phyloP scores from a whole-genome alignment of 306 rosid species.

The Vigna unguiculata region DNA sequence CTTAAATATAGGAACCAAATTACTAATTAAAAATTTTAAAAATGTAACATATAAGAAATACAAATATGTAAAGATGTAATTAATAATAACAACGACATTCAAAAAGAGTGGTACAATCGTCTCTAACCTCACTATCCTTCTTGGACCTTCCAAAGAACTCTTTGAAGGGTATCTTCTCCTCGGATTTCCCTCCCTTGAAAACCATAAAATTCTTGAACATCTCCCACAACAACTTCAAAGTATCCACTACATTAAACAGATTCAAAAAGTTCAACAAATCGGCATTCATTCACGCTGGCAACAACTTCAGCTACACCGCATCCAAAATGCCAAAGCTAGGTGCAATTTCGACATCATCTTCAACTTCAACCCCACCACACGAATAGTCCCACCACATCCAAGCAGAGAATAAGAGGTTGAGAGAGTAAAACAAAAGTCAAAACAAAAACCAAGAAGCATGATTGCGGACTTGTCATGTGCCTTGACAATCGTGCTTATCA shows the following conservation, averaged over 20 bases:
- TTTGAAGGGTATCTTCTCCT: slow-evolving; percentile 76
- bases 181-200: slow-evolving; percentile 71
- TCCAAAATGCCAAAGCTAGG: slow-evolving; percentile 42
- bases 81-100: too few species aligned
- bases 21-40: too few species aligned
- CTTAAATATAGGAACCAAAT: too few species aligned
- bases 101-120: too few species aligned
- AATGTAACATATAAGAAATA: too few species aligned
- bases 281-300: slow-evolving; percentile 68
- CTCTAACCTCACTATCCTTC: slow-evolving; percentile 55
- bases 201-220: slow-evolving; percentile 64
- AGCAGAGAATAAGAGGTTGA: background rate
- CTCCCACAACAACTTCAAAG: slow-evolving; percentile 69
- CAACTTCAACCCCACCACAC: slow-evolving; percentile 41
- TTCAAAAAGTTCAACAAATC: slow-evolving; percentile 62
- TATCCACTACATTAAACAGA: slow-evolving; percentile 10
- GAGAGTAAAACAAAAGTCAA: slow-evolving; percentile 39
- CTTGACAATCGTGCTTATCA: slow-evolving; percentile 43
- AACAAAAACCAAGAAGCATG: slow-evolving; percentile 9
- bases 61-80: too few species aligned
- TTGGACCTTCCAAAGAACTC: slow-evolving; percentile 76
- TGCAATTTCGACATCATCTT: slow-evolving; percentile 13
- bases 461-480: slow-evolving; percentile 47
- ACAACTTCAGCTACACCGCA: slow-evolving; percentile 41
- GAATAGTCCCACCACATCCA: slow-evolving; percentile 20